phyloP scores from a whole-genome alignment of 1,139 yeast species.

The Lodderomyces elongisporus region DNA sequence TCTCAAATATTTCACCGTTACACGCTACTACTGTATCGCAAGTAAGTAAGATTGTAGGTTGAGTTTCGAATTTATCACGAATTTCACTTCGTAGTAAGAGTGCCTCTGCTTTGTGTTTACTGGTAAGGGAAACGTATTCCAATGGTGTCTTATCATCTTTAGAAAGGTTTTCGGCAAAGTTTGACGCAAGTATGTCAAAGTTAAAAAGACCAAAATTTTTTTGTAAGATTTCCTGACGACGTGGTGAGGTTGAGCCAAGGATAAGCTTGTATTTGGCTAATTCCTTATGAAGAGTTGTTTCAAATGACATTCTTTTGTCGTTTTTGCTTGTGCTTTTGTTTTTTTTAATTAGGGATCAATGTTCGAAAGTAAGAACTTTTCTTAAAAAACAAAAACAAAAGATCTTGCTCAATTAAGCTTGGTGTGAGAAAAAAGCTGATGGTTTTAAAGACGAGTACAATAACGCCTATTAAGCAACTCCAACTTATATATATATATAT shows the following conservation, averaged over 20 bases:
- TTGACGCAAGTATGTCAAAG: slow-evolving; percentile 46
- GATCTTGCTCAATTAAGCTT: too few relatives aligned
- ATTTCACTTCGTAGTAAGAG: slow-evolving; percentile 35
- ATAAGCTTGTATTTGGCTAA: slow-evolving; percentile 37
- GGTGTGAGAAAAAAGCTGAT: too few relatives aligned
- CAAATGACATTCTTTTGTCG: slow-evolving; percentile 6
- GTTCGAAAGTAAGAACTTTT: too few relatives aligned
- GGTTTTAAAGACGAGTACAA: too few relatives aligned
- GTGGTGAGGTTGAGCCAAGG: slow-evolving; percentile 81
- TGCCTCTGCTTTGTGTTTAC: slow-evolving; percentile 52
- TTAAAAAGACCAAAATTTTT: slow-evolving; percentile 52
- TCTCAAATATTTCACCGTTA: slow-evolving; percentile 62
- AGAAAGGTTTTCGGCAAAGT: slow-evolving; percentile 69
- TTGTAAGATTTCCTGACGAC: slow-evolving; percentile 63
- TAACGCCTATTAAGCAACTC: too few relatives aligned
- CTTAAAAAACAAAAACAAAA: too few relatives aligned
- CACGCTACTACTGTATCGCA: slow-evolving; percentile 86
- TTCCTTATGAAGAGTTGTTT: slow-evolving; percentile 24
- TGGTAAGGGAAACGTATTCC: slow-evolving; percentile 69
- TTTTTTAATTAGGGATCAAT: too few relatives aligned
- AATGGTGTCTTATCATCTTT: slow-evolving; percentile 46
- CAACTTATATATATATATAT: too few relatives aligned
- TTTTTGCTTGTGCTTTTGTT: too few relatives aligned
- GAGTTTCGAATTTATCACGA: slow-evolving; percentile 9
- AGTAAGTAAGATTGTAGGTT: slow-evolving; percentile 39